These are phyloP conservation scores for Paulownia fortunei DNA, from an alignment of 257 asterid genomes.

Conservation along the genomic window DNA sequence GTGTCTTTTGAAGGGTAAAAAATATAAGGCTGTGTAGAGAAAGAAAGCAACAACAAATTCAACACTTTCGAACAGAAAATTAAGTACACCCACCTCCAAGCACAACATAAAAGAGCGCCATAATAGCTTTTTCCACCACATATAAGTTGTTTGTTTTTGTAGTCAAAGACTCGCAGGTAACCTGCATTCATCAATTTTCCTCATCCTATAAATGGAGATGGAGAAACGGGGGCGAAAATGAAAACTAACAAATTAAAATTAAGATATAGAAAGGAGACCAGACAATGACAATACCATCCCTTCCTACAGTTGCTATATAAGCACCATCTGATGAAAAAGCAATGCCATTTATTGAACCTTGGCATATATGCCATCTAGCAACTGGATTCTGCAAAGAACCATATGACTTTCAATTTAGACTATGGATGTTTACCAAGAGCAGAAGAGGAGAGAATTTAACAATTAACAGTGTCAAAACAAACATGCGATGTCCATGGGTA, in stretches of 20 bases:
- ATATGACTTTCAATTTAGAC: constrained; percentile 23
- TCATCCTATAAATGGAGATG: constrained; percentile 31
- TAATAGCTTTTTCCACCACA: constrained; percentile 98
- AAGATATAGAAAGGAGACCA: constrained; percentile 25
- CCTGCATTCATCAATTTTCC: constrained; percentile 56
- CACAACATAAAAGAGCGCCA: constrained; percentile 95
- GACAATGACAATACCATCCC: constrained; percentile 71
- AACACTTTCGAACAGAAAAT: background rate
- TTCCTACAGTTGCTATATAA: constrained; percentile 84
- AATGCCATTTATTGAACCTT: constrained; percentile 86
- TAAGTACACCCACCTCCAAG: constrained; percentile 78
- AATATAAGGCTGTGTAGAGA: background rate
- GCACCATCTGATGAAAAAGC: constrained; percentile 84
- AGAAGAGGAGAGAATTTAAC: constrained; percentile 14
- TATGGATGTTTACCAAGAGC: background rate
- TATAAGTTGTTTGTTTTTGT: constrained; percentile 80
- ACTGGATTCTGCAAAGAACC: constrained; percentile 82
- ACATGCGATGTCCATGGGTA: background rate
- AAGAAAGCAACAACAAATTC: background rate
- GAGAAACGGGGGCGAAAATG: background rate
- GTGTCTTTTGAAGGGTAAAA: background rate
- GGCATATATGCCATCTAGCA: constrained; percentile 98
- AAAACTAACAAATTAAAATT: constrained; percentile 12
- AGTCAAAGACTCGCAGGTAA: constrained; percentile 90
- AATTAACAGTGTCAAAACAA: background rate